phyloP scores from a whole-genome alignment of 78 protist genomes.

The Goniomonas avonlea region DNA sequence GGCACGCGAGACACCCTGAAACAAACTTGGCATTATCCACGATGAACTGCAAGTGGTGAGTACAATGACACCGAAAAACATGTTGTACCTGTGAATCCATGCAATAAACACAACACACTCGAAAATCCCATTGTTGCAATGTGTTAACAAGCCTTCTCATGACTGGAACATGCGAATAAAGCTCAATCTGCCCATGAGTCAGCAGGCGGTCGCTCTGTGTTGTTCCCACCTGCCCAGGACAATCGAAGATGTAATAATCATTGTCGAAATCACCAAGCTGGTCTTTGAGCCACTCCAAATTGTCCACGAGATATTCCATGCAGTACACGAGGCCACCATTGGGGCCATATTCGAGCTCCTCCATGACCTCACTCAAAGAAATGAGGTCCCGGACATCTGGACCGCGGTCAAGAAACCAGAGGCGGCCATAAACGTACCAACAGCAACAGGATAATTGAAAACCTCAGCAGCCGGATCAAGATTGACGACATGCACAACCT shows the following conservation, averaged over 20 bases:
- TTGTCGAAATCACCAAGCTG: constrained; percentile 76
- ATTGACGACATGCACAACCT: constrained; percentile 79
- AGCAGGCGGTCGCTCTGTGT: too few relatives aligned
- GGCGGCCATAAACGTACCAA: too few relatives aligned
- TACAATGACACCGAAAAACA: constrained; percentile 21
- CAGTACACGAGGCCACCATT: constrained; percentile 91
- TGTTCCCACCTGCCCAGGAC: constrained; percentile 64
- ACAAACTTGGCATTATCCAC: constrained; percentile 14
- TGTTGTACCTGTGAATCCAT: constrained; percentile 80
- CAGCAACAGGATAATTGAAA: constrained; percentile 21
- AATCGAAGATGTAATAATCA: constrained; percentile 88
- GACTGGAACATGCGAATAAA: constrained; percentile 81
- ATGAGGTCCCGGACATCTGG: constrained; percentile 87
- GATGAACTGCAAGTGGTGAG: background rate
- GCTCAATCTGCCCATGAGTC: constrained; percentile 82
- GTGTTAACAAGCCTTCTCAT: constrained; percentile 51
- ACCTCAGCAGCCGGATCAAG: constrained; percentile 95
- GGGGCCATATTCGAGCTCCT: constrained; percentile 82
- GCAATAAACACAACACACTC: constrained; percentile 55
- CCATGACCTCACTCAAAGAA: constrained; percentile 77
- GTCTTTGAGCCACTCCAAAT: constrained; percentile 75
- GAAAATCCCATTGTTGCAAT: constrained; percentile 46
- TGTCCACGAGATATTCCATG: constrained; percentile 77
- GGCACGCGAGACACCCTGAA: constrained; percentile 51
- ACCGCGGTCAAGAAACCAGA: too few relatives aligned